A percentile compares a stretch with the other conserved stretches of the same genome.
Evolutionary conservation across 2,329 filamentous ascomycete species (phyloP).

Genomic region (Cyanodermella asteris): DNA sequence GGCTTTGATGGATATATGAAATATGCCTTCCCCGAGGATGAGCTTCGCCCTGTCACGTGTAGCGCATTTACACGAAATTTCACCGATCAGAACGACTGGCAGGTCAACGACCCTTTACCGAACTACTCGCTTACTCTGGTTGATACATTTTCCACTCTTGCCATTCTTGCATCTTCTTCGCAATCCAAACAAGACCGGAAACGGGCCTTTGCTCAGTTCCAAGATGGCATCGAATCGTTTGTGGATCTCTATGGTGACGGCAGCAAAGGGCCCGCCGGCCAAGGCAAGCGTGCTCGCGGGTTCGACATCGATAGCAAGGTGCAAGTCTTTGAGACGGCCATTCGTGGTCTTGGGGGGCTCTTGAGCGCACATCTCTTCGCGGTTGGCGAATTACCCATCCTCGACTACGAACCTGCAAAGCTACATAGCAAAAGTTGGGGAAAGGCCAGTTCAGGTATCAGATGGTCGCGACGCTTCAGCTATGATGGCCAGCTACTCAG

Average conservation of each 20-base stretch:
- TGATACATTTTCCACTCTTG: slow-evolving; percentile 83
- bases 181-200: slow-evolving; percentile 30
- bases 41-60: slow-evolving; percentile 73
- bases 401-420: slow-evolving; percentile 40
- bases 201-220: slow-evolving; percentile 52
- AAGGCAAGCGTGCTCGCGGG: slow-evolving; percentile 51
- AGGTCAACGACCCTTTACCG: slow-evolving; percentile 83
- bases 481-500: slow-evolving; percentile 82
- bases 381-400: slow-evolving; percentile 69
- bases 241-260: slow-evolving; percentile 78
- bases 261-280: slow-evolving; percentile 40
- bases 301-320: slow-evolving; percentile 97
- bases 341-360: slow-evolving; percentile 73
- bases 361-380: slow-evolving; percentile 89
- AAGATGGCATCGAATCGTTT: slow-evolving; percentile 53
- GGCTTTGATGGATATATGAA: slow-evolving; percentile 89
- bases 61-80: slow-evolving; percentile 64
- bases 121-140: slow-evolving; percentile 94
- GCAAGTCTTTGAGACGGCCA: slow-evolving; percentile 95
- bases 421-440: slow-evolving; percentile 8
- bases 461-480: slow-evolving; percentile 53
- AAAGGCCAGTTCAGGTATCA: slow-evolving; percentile 23
- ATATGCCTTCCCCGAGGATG: slow-evolving; percentile 88
- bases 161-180: slow-evolving; percentile 64
- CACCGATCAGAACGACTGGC: slow-evolving; percentile 56